Evolutionary conservation across 306 rosid species (phyloP).

Genomic region (Trifolium fragiferum): DNA sequence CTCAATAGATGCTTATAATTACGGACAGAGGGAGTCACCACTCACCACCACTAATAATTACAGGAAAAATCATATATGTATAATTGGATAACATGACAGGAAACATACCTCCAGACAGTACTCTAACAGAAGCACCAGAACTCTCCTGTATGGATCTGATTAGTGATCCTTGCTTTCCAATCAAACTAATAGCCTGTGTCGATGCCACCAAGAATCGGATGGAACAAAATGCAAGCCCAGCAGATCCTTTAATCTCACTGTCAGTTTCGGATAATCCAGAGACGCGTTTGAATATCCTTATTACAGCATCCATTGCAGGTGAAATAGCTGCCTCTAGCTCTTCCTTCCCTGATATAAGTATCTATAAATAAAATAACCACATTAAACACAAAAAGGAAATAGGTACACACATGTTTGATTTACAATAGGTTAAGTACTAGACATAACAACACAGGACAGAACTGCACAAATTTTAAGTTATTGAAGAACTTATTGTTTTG

Average conservation of each 20-base stretch:
- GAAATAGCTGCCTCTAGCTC: constrained; percentile 71
- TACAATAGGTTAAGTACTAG: too few relatives aligned
- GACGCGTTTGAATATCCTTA: constrained; percentile 79
- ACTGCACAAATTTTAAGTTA: too few relatives aligned
- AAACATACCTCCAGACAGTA: constrained; percentile 78
- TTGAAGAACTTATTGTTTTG: too few relatives aligned
- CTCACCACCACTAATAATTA: neutral
- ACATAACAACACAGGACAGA: too few relatives aligned
- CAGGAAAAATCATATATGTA: neutral
- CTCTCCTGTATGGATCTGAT: constrained; percentile 87
- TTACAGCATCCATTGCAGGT: constrained; percentile 89
- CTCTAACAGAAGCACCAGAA: constrained; percentile 72
- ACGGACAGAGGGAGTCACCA: too few relatives aligned
- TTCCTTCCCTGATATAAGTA: constrained; percentile 83
- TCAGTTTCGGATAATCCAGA: constrained; percentile 77
- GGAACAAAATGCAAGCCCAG: constrained; percentile 66
- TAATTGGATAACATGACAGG: constrained; percentile 25
- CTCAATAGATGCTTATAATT: too few relatives aligned
- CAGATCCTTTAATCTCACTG: constrained; percentile 51
- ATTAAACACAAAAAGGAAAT: constrained; percentile 34
- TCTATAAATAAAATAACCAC: constrained; percentile 52
- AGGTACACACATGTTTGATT: neutral
- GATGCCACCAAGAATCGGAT: constrained; percentile 80
- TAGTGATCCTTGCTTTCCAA: constrained; percentile 87
- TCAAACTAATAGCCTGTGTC: constrained; percentile 86